Percentiles rank a stretch among this genome's conserved stretches.
phyloP scores from a whole-genome alignment of 1,139 yeast genomes.

The Lipomyces yarrowii region DNA sequence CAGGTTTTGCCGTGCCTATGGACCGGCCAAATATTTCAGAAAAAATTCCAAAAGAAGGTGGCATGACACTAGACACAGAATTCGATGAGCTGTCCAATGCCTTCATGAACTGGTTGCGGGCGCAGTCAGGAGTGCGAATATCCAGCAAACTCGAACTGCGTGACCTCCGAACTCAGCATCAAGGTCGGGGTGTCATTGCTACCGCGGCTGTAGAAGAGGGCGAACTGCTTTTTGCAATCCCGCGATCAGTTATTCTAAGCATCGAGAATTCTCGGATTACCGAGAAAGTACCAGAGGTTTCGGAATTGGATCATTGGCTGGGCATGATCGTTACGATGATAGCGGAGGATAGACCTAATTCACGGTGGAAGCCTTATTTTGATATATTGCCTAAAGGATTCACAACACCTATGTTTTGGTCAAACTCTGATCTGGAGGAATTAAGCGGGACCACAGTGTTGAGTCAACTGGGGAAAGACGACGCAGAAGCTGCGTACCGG shows the following conservation, averaged over 20 bases:
- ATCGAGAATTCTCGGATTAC: constrained; percentile 53
- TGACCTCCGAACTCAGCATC: constrained; percentile 59
- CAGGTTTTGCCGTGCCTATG: no score
- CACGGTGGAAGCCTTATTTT: constrained; percentile 72
- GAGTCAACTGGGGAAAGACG: constrained; percentile 68
- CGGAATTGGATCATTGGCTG: constrained; percentile 69
- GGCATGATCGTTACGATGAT: constrained; percentile 67
- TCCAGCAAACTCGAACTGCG: constrained; percentile 60
- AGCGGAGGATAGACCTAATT: constrained; percentile 55
- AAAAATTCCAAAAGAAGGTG: background rate
- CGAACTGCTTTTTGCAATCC: constrained; percentile 69
- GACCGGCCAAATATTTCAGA: background rate
- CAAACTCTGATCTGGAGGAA: constrained; percentile 49
- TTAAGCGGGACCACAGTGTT: constrained; percentile 73
- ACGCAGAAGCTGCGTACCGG: constrained; percentile 63
- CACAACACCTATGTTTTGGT: constrained; percentile 83
- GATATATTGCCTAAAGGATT: constrained; percentile 62
- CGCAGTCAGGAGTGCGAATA: constrained; percentile 49
- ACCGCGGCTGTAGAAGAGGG: constrained; percentile 57
- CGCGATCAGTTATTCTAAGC: constrained; percentile 60
- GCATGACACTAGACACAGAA: constrained; percentile 26
- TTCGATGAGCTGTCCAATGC: constrained; percentile 46
- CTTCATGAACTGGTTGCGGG: constrained; percentile 58
- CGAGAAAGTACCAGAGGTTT: constrained; percentile 46
- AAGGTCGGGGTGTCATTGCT: constrained; percentile 84